A percentile compares a stretch with the other conserved stretches of the same genome.
phyloP scores from a whole-genome alignment of 2,329 filamentous ascomycete genomes.

The Penicillium sclerotigenum region DNA sequence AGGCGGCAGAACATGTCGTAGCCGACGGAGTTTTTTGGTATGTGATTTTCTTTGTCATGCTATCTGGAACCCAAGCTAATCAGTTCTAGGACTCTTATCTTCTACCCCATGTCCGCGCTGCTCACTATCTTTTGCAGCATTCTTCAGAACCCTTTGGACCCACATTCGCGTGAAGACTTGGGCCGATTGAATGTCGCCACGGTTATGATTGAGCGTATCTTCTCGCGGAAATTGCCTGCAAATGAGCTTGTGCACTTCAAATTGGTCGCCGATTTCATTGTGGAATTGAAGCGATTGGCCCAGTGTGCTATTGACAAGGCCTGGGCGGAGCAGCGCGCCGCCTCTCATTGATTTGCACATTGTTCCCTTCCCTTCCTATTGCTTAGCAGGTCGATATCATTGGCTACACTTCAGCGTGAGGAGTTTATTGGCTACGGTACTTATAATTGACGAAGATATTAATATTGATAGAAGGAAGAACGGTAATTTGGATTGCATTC shows the following conservation, averaged over 20 bases:
- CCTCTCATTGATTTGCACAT: neutral
- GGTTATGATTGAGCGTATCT: constrained; percentile 43
- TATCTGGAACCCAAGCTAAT: neutral
- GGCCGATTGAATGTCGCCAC: constrained; percentile 46
- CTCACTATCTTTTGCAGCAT: constrained; percentile 57
- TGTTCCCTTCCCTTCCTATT: neutral
- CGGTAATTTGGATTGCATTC: neutral
- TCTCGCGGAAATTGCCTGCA: constrained; percentile 27
- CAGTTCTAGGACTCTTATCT: constrained; percentile 50
- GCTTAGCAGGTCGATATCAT: neutral
- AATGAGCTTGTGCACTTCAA: constrained; percentile 43
- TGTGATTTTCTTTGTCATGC: constrained; percentile 11
- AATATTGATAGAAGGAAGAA: neutral
- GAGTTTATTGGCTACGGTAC: neutral
- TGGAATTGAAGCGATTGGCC: constrained; percentile 45
- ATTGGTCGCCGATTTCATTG: constrained; percentile 45
- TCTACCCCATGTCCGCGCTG: constrained; percentile 56
- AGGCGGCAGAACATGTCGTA: constrained; percentile 43
- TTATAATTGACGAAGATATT: neutral
- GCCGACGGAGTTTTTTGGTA: constrained; percentile 52
- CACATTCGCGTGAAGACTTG: constrained; percentile 47
- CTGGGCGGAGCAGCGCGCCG: constrained; percentile 27
- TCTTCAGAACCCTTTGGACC: constrained; percentile 47
- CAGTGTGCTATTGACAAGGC: constrained; percentile 46
- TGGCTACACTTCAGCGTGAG: neutral